phyloP scores from a whole-genome alignment of 768 basidiomycete genomes.

The Amanita pallidorosea region DNA sequence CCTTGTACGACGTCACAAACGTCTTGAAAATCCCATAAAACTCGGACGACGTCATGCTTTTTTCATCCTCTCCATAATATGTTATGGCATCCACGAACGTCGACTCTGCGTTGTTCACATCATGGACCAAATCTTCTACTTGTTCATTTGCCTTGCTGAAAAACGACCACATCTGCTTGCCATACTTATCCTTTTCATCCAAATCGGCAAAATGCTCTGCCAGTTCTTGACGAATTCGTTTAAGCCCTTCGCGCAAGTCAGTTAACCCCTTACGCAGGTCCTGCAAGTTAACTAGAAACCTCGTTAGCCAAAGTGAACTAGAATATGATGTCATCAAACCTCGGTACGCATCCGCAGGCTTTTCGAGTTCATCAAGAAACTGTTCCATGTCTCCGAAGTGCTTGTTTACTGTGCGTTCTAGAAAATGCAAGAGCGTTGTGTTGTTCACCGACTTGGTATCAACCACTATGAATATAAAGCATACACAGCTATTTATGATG shows the following conservation, averaged over 20 bases:
- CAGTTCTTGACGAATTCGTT: slow-evolving; percentile 70
- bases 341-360: slow-evolving; percentile 88
- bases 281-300: slow-evolving; percentile 61
- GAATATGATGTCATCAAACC: slow-evolving; percentile 31
- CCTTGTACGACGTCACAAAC: slow-evolving; percentile 89
- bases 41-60: slow-evolving; percentile 75
- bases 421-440: slow-evolving; percentile 88
- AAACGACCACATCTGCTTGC: slow-evolving; percentile 89
- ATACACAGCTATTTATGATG: not conserved
- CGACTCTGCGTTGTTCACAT: slow-evolving; percentile 77
- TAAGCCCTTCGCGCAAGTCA: slow-evolving; percentile 69
- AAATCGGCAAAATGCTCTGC: slow-evolving; percentile 70
- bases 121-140: slow-evolving; percentile 77
- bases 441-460: slow-evolving; percentile 97
- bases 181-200: slow-evolving; percentile 66
- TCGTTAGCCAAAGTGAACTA: slow-evolving; percentile 8
- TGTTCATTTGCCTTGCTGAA: slow-evolving; percentile 63
- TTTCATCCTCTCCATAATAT: slow-evolving; percentile 92
- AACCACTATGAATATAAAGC: slow-evolving; percentile 49
- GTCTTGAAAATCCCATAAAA: slow-evolving; percentile 98
- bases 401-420: slow-evolving; percentile 79
- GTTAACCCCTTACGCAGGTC: slow-evolving; percentile 71
- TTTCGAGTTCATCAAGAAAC: slow-evolving; percentile 82
- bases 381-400: slow-evolving; percentile 82
- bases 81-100: slow-evolving; percentile 77